A percentile compares a stretch with the other conserved stretches of the same genome.
These are phyloP conservation scores for Lippia alba DNA, from an alignment of 305 asterid genomes.

Conservation along the genomic window DNA sequence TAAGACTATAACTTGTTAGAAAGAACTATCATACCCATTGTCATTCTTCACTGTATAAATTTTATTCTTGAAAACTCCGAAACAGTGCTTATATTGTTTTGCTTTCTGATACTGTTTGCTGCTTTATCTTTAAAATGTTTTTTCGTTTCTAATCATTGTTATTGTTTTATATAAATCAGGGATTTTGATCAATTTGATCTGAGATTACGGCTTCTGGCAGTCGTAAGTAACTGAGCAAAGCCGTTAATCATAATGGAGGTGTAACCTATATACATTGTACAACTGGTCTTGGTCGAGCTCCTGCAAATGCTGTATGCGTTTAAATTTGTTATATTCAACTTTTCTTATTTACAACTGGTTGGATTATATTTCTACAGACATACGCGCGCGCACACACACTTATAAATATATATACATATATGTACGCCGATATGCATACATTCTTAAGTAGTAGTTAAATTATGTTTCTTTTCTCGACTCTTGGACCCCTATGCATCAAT, in stretches of 20 bases:
- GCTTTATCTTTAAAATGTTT: background rate
- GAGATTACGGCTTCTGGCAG: slow-evolving; percentile 86
- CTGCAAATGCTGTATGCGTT: slow-evolving; percentile 78
- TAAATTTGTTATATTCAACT: slow-evolving; percentile 4
- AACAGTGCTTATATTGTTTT: slow-evolving; percentile 8
- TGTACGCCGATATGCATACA: background rate
- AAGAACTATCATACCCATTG: background rate
- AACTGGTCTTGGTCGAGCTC: slow-evolving; percentile 99
- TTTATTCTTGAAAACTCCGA: background rate
- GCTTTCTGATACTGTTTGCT: slow-evolving; percentile 5
- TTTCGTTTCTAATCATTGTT: background rate
- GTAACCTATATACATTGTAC: slow-evolving; percentile 95
- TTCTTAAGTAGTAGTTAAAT: background rate
- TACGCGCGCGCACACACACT: no score
- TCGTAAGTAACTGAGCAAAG: slow-evolving; percentile 79
- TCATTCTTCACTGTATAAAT: background rate
- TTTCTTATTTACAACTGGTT: slow-evolving; percentile 2
- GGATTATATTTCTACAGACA: no score
- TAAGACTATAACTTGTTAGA: background rate
- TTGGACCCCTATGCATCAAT: background rate
- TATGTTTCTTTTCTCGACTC: background rate
- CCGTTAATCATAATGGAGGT: slow-evolving; percentile 75
- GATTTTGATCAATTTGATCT: slow-evolving; percentile 95
- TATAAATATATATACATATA: background rate
- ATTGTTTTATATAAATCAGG: slow-evolving; percentile 53